Percentiles rank a stretch among this genome's conserved stretches.
Evolutionary conservation across 2,329 filamentous ascomycete species (phyloP).

Genomic region (Colletotrichum brevisporum): DNA sequence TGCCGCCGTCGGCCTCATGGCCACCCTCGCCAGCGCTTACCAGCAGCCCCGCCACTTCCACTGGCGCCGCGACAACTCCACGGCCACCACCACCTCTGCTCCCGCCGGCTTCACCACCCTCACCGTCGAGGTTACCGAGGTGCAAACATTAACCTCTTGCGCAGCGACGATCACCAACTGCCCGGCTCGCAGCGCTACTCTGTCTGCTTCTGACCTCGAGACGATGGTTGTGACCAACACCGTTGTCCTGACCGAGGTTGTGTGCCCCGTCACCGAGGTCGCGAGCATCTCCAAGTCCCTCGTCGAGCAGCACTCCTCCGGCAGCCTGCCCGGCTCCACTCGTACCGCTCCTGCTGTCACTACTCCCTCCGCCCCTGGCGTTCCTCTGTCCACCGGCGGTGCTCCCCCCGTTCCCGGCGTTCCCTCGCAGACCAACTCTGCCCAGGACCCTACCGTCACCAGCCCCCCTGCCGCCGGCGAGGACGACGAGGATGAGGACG

Average conservation of each 20-base stretch:
- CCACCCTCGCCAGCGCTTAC: conserved; percentile 58
- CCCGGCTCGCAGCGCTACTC: conserved; percentile 53
- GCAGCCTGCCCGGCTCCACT: conserved; percentile 55
- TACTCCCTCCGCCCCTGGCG: conserved; percentile 40
- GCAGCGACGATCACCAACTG: conserved; percentile 72
- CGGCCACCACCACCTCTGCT: conserved; percentile 38
- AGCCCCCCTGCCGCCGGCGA: conserved; percentile 21
- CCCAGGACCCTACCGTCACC: conserved; percentile 41
- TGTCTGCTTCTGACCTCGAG: conserved; percentile 53
- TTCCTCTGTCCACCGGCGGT: conserved; percentile 55
- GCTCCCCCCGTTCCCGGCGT: conserved; percentile 24
- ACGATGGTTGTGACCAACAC: conserved; percentile 55
- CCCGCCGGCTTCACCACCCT: conserved; percentile 53
- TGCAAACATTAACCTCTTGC: conserved; percentile 72
- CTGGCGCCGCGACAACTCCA: conserved; percentile 43
- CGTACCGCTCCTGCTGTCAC: conserved; percentile 48
- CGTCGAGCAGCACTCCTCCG: conserved; percentile 53
- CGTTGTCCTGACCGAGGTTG: conserved; percentile 55
- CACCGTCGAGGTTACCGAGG: conserved; percentile 67
- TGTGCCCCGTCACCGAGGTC: conserved; percentile 62
- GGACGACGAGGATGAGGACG: conserved; percentile 36
- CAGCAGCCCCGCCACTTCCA: conserved; percentile 53
- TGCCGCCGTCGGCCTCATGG: conserved; percentile 60
- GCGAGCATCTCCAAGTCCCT: conserved; percentile 57
- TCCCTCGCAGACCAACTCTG: conserved; percentile 40